Conservation (phyloP, 2,329 filamentous ascomycete genomes). For the Cladosporium colombiae region DNA sequence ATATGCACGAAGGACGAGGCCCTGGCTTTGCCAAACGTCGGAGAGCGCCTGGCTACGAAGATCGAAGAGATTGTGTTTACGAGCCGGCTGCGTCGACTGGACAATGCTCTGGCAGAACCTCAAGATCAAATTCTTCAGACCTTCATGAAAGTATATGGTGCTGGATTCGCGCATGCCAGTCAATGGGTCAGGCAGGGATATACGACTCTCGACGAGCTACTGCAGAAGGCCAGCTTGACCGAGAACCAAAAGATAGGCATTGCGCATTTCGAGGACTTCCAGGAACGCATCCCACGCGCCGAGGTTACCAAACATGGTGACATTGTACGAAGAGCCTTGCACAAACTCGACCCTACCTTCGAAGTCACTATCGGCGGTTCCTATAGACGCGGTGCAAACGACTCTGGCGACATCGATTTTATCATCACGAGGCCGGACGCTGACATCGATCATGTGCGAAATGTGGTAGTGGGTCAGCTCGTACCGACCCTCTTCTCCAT, state of each 20-base stretch:
- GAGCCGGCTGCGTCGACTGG: conserved; percentile 68
- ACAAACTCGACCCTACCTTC: conserved; percentile 61
- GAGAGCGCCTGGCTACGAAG: conserved; percentile 72
- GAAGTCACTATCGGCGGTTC: conserved; percentile 78
- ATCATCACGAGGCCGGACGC: conserved; percentile 73
- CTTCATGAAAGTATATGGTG: conserved; percentile 80
- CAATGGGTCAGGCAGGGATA: conserved; percentile 77
- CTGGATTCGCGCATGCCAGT: conserved; percentile 67
- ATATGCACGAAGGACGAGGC: conserved; percentile 73
- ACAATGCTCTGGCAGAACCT: conserved; percentile 68
- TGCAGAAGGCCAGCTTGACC: conserved; percentile 62
- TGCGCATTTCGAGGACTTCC: conserved; percentile 77
- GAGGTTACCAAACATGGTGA: conserved; percentile 72
- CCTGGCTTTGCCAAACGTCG: conserved; percentile 66
- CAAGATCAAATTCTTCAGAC: conserved; percentile 64
- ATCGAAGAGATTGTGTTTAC: conserved; percentile 87
- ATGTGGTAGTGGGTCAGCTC: conserved; percentile 63
- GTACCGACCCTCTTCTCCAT: conserved; percentile 60
- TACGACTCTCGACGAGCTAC: conserved; percentile 72
- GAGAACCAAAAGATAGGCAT: conserved; percentile 73
- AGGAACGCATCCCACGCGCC: conserved; percentile 71
- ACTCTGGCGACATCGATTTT: conserved; percentile 81
- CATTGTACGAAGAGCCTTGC: conserved; percentile 62
- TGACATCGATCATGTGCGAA: conserved; percentile 57
- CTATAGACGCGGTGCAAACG: conserved; percentile 74